Conservation (phyloP, 306 rosid species). For the Glycine latifolia region DNA sequence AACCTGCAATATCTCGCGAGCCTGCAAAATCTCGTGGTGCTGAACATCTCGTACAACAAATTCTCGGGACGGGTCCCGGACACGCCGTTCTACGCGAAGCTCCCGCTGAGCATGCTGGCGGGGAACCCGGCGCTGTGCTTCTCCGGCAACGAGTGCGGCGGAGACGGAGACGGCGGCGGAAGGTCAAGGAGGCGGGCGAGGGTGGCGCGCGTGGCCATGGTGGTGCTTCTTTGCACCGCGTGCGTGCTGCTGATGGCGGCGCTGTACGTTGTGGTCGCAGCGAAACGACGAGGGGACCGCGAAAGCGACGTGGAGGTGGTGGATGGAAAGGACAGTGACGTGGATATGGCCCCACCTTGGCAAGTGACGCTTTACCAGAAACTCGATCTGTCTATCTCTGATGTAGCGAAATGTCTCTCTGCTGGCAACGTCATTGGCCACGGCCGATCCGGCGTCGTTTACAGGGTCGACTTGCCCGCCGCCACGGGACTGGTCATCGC, state of each 20-base stretch:
- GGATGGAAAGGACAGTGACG: slow-evolving; percentile 60
- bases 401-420: slow-evolving; percentile 68
- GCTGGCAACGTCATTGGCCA: slow-evolving; percentile 72
- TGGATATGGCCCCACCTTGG: slow-evolving; percentile 89
- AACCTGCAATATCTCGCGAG: slow-evolving; percentile 66
- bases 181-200: slow-evolving; percentile 44
- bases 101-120: slow-evolving; percentile 72
- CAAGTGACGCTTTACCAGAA: slow-evolving; percentile 92
- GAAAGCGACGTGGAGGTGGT: slow-evolving; percentile 53
- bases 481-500: slow-evolving; percentile 67
- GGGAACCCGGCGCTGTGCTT: slow-evolving; percentile 81
- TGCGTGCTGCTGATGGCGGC: slow-evolving; percentile 77
- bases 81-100: slow-evolving; percentile 82
- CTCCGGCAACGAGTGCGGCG: slow-evolving; percentile 61
- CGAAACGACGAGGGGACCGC: slow-evolving; percentile 56
- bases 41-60: slow-evolving; percentile 80
- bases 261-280: slow-evolving; percentile 65
- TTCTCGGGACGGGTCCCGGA: slow-evolving; percentile 82
- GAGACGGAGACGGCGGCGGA: too few species aligned
- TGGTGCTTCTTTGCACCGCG: slow-evolving; percentile 74
- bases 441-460: slow-evolving; percentile 91
- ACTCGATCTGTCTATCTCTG: slow-evolving; percentile 78
- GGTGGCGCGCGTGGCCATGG: slow-evolving; percentile 87
- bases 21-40: slow-evolving; percentile 85
- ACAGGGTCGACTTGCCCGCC: slow-evolving; percentile 53